Conservation (phyloP, 2,329 filamentous ascomycete genomes). For the Leptographium flavum region DNA sequence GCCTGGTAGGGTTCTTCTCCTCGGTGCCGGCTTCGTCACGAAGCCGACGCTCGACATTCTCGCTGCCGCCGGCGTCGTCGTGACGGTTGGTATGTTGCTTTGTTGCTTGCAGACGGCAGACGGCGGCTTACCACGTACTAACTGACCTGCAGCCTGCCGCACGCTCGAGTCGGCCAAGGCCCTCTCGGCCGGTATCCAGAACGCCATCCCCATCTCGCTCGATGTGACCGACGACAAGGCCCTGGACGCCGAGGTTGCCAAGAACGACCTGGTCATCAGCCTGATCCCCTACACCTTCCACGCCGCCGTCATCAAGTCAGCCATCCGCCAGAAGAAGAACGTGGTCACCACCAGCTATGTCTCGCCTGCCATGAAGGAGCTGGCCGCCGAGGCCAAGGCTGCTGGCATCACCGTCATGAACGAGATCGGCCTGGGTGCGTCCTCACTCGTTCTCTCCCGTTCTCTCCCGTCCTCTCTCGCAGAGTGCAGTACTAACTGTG, state of each 20-base stretch:
- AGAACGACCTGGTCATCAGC: slow-evolving; percentile 66
- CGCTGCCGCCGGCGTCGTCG: slow-evolving; percentile 41
- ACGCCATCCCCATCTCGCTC: slow-evolving; percentile 64
- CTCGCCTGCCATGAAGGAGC: slow-evolving; percentile 80
- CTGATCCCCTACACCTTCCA: slow-evolving; percentile 91
- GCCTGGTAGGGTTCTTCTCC: slow-evolving; percentile 23
- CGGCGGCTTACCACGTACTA: background rate
- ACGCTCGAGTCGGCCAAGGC: slow-evolving; percentile 64
- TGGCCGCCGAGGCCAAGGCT: slow-evolving; percentile 69
- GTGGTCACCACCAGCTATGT: slow-evolving; percentile 93
- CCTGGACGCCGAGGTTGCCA: slow-evolving; percentile 65
- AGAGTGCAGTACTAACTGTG: background rate
- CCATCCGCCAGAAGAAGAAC: slow-evolving; percentile 87
- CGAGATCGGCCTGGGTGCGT: slow-evolving; percentile 57
- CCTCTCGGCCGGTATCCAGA: slow-evolving; percentile 56
- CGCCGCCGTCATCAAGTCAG: slow-evolving; percentile 78
- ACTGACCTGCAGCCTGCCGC: slow-evolving; percentile 50
- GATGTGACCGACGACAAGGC: slow-evolving; percentile 66
- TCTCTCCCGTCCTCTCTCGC: too few species aligned
- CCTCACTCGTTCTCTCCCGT: background rate
- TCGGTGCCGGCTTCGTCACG: slow-evolving; percentile 44
- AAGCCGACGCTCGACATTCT: slow-evolving; percentile 52
- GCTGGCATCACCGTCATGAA: slow-evolving; percentile 97
- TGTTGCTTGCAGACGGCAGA: background rate
- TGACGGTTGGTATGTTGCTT: slow-evolving; percentile 45